A percentile compares a stretch with the other conserved stretches of the same genome.
Evolutionary conservation across 2,329 filamentous ascomycete species (phyloP).

Genomic region (Coniochaeta ligniaria): DNA sequence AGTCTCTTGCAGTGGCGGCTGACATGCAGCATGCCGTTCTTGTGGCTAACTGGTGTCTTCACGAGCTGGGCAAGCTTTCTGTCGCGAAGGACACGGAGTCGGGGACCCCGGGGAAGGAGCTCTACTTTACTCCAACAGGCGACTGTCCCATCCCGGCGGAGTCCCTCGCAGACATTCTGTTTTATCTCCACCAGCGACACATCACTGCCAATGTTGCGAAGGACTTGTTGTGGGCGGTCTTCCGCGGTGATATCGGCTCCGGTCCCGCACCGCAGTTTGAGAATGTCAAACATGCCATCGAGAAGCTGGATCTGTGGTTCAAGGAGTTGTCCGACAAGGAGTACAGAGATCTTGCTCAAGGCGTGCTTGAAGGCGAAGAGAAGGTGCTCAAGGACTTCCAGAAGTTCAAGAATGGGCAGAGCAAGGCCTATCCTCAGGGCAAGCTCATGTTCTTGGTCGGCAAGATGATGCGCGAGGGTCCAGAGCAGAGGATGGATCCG

Average conservation of each 20-base stretch:
- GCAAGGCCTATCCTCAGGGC: constrained; percentile 39
- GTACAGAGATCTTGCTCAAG: constrained; percentile 38
- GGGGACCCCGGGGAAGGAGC: constrained; percentile 6
- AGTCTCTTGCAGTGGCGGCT: background rate
- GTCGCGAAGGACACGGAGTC: constrained; percentile 31
- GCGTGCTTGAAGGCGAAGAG: constrained; percentile 36
- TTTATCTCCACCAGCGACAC: constrained; percentile 36
- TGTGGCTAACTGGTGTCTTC: constrained; percentile 61
- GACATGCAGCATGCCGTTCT: constrained; percentile 31
- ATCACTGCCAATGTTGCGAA: constrained; percentile 52
- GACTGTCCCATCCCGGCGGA: constrained; percentile 39
- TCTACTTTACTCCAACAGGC: constrained; percentile 33
- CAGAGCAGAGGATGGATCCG: constrained; percentile 48
- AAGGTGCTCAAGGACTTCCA: constrained; percentile 39
- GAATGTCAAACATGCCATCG: constrained; percentile 36
- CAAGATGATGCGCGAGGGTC: constrained; percentile 48
- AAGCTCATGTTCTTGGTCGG: constrained; percentile 56
- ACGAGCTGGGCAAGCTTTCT: constrained; percentile 65
- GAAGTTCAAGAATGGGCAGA: constrained; percentile 22
- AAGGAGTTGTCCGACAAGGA: constrained; percentile 38
- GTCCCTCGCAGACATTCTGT: constrained; percentile 43
- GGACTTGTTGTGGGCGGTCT: constrained; percentile 47
- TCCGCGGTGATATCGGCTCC: constrained; percentile 29
- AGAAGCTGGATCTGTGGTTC: constrained; percentile 46
- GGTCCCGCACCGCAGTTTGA: constrained; percentile 19